These are phyloP conservation scores for Vinca minor DNA, from an alignment of 257 asterid species.

Conservation along the genomic window DNA sequence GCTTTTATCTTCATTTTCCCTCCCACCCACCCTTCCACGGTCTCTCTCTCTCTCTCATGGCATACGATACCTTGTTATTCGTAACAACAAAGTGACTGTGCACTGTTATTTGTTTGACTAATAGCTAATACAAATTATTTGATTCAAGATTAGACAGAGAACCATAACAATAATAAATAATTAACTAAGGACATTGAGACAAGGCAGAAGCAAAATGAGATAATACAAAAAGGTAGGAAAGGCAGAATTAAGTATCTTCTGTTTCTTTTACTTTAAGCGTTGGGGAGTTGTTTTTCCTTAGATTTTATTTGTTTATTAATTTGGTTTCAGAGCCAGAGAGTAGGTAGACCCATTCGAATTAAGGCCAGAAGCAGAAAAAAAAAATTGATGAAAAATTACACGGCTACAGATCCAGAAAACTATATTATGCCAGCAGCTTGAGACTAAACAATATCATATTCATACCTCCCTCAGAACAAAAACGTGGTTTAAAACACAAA, in stretches of 20 bases:
- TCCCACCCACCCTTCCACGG: neutral
- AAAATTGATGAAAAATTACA: neutral
- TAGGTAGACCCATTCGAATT: neutral
- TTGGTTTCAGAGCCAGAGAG: neutral
- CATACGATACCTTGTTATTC: neutral
- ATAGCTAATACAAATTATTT: neutral
- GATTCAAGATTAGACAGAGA: neutral
- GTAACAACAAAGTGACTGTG: too few species aligned
- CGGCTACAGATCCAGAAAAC: neutral
- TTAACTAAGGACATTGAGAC: neutral
- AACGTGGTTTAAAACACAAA: conserved; percentile 91
- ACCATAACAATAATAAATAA: too few species aligned
- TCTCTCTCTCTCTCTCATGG: neutral
- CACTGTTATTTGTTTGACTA: neutral
- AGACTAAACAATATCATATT: neutral
- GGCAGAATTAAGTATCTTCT: neutral
- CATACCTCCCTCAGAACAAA: conserved; percentile 95
- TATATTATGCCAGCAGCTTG: neutral
- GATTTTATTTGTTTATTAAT: neutral
- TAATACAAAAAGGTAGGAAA: neutral
- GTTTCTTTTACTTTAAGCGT: neutral
- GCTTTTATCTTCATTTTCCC: neutral
- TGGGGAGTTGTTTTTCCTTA: neutral
- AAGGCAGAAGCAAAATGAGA: neutral
- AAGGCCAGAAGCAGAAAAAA: neutral